Evolutionary conservation across 768 basidiomycete species (phyloP), one percentile per base, ranked within the genome.

Genomic region (Pluteus cervinus): DNA sequence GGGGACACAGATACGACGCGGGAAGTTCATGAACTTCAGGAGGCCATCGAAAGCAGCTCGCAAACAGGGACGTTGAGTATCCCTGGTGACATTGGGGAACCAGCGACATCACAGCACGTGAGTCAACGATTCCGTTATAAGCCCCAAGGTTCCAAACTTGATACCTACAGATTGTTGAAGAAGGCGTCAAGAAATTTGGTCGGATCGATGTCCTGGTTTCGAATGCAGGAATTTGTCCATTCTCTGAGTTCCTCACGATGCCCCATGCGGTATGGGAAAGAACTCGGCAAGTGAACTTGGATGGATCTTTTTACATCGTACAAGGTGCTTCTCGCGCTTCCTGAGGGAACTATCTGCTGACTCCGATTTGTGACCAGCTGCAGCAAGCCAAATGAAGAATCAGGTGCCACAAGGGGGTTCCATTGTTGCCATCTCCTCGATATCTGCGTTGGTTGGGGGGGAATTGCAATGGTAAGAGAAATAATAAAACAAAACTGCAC

Each of bases 361-460:
- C 29, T 12, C 33, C 30, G 15, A 16, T 7, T 32, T 7, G 14
- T 32, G 8, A 33, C 8, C 34, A 76, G 81, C 81, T 11, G 76
- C 79, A 2, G 82, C 82, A 7, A 81, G 78, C 43, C 80, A 81
- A 52, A 87, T 87, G 85, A 75, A 75, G 44, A 58, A 47, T 11
- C 85, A 86, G 48, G 61, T 54, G 5, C 81, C 81, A 2, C 76
- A 77, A 52, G 82, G 84, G 3, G 85, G 85, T 4, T 73, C 78
- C 3, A 84, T 87, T 50, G 76, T 87, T 25, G 81, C 75, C 15
- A 75, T 86, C 18, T 81, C 82, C 8, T 82, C 79, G n/a, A 86
- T 86, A 41, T 84, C 81, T 18, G 86, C 83, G 0, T 67, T 86
- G 12, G 82, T 86, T 32, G 85, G 85, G 6, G 86, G 85, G 11